Percentiles rank a stretch among this genome's conserved stretches.
phyloP scores from a whole-genome alignment of 2,329 filamentous ascomycete species.

The Sporothrix variecibatus region DNA sequence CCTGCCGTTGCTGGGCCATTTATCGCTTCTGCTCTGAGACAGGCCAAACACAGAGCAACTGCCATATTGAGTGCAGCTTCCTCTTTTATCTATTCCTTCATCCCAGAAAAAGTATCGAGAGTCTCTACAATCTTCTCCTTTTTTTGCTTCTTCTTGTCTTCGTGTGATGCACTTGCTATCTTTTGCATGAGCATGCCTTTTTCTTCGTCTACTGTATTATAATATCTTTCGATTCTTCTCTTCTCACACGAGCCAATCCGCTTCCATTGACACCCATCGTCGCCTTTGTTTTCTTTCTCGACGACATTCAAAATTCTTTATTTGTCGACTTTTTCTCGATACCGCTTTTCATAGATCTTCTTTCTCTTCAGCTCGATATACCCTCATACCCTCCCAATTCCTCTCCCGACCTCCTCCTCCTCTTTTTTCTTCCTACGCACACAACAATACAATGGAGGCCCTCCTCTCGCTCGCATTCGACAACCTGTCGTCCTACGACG shows the following conservation, averaged over 20 bases:
- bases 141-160: neutral
- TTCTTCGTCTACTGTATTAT: slow-evolving; percentile 16
- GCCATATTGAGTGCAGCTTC: slow-evolving; percentile 9
- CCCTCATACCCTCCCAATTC: neutral
- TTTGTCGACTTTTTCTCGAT: neutral
- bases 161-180: neutral
- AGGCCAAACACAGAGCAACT: slow-evolving; percentile 16
- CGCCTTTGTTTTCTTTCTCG: neutral
- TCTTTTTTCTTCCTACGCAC: slow-evolving; percentile 5
- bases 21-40: slow-evolving; percentile 28
- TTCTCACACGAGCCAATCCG: neutral
- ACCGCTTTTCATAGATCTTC: neutral
- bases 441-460: slow-evolving; percentile 70
- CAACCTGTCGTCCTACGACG: slow-evolving; percentile 91
- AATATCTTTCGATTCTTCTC: neutral
- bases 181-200: neutral
- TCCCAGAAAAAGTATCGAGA: neutral
- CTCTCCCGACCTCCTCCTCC: neutral
- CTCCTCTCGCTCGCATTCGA: slow-evolving; percentile 92
- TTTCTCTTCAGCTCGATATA: neutral
- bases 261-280: neutral
- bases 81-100: neutral
- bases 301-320: neutral
- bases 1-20: slow-evolving; percentile 34
- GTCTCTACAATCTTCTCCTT: neutral